Conservation (phyloP, 768 basidiomycete species). For the Suillus americanus region DNA sequence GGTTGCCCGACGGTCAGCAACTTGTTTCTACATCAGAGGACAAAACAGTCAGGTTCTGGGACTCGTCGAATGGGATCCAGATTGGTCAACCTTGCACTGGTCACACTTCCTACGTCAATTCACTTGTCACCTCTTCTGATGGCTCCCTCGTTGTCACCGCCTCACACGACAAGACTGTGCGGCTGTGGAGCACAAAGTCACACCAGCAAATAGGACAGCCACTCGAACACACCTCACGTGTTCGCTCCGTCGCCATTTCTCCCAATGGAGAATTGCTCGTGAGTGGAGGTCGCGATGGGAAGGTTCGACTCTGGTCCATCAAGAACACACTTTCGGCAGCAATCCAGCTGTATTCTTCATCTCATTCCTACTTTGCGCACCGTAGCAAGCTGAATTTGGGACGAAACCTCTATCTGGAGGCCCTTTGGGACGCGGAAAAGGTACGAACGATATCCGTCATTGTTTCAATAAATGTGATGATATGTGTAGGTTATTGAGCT, state of each 20-base stretch:
- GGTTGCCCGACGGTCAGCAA: slow-evolving; percentile 3
- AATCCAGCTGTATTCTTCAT: background rate
- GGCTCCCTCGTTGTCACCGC: slow-evolving; percentile 27
- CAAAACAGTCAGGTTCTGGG: slow-evolving; percentile 3
- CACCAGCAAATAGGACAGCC: background rate
- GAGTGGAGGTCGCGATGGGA: slow-evolving; percentile 13
- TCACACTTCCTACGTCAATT: slow-evolving; percentile 21
- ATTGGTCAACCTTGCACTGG: slow-evolving; percentile 3
- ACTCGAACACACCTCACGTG: background rate
- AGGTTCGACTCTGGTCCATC: background rate
- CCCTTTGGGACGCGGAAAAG: background rate
- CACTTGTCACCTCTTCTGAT: slow-evolving; percentile 27
- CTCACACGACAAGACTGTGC: slow-evolving; percentile 29
- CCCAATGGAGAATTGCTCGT: slow-evolving; percentile 1
- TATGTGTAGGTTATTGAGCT: background rate
- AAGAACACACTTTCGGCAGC: background rate
- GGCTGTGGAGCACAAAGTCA: slow-evolving; percentile 20
- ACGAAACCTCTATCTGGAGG: background rate
- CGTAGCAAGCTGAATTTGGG: background rate
- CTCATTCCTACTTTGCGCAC: background rate
- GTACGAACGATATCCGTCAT: background rate
- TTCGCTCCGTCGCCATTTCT: background rate
- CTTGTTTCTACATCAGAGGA: background rate
- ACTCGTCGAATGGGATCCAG: background rate
- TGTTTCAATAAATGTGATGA: too few relatives aligned